Evolutionary conservation across 306 rosid species (phyloP), one percentile per base, ranked within the genome.

Genomic region (Myrica gale): DNA sequence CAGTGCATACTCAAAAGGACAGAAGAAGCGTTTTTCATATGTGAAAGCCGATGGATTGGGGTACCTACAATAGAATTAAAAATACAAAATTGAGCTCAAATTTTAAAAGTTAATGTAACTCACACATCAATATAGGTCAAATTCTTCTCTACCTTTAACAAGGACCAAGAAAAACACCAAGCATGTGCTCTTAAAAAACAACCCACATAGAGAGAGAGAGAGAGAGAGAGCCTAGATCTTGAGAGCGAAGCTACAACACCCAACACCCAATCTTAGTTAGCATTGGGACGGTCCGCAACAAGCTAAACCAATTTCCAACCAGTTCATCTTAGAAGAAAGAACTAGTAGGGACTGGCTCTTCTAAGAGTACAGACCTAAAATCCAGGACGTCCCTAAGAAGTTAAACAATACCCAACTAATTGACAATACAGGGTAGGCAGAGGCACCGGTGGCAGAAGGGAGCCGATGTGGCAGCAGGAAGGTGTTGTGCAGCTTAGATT

Each of bases 1-100:
- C 76, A 95, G 96, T 76, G 97, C 99, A 88, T 88, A 85, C 84
- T 95, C 99, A 75, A 95, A 95, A 67, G 99, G 97, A 84, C 88
- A 79, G 78, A 95, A 95, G 17, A 95, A 84, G 53, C 99, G 97
- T 76, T 86, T 87, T 82, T 95, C 92, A 85, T 95, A 95, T 52
- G 97, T 89, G 80, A 95, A 95, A 45, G 96, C 81, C 63, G 97
- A 95, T 16, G 96, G 97, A 82, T 95, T 95, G 71, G 97, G 99
- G 86, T 95, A 95, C 82, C 99, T 95, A 68, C 51, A 82, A 54
- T 67, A 83, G 16, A 75, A 79, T 56, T 52, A 39, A 56, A 54
- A 23, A 52, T 41, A 13, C 13, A 6, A 65, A 41, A 39, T n/a
- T 17, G 26, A 42, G 10, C 47, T 17, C 4, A 16, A 9, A 37